Conservation (phyloP, 169 alveolate species). For the Cyclospora cayetanensis region DNA sequence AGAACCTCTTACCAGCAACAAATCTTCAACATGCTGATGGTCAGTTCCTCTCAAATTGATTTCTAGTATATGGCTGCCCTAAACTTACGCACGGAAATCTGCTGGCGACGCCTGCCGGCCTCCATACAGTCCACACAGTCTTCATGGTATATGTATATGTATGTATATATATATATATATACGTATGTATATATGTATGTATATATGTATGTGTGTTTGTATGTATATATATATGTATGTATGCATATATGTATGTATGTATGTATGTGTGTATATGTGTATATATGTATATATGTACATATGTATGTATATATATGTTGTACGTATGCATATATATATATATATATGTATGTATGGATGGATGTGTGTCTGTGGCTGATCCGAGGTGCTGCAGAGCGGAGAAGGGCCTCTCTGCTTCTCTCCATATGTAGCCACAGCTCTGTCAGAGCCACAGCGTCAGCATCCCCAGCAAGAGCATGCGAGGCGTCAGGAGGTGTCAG, state of each 20-base stretch:
- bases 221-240: background rate
- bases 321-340: background rate
- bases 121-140: no score
- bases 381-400: background rate
- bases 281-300: background rate
- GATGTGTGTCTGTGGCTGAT: background rate
- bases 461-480: background rate
- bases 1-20: background rate
- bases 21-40: background rate
- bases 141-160: background rate
- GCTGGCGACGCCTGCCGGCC: no score
- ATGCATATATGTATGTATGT: background rate
- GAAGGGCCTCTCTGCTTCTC: slow-evolving; percentile 11
- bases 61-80: background rate
- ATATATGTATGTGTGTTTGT: background rate
- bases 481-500: background rate
- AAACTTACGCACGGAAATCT: no score
- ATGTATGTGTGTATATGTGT: background rate
- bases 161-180: no score
- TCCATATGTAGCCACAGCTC: background rate
- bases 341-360: background rate
- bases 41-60: background rate
- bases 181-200: background rate
- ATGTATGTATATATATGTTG: no score
- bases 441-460: background rate